Base-by-base conservation (phyloP, 2,329 filamentous ascomycete genomes). In the Simplicillium sp. region DNA sequence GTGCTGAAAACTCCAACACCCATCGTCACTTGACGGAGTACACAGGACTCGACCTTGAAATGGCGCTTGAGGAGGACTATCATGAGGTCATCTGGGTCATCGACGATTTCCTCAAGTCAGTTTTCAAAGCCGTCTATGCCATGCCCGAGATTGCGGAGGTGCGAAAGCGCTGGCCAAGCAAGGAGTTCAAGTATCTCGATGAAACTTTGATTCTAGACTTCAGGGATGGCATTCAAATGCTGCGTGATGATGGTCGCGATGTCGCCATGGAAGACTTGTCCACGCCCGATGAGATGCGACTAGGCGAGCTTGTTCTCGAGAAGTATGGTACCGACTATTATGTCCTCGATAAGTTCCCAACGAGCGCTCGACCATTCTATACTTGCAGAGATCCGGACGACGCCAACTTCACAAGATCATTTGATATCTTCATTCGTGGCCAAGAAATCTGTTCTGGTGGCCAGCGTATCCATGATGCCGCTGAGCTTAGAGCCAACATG, bases 21-120 rank as follows among this genome's bases (percentile, higher is more conserved):
- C 89, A 95, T 55, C 81, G 89, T 31, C 89, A 96, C 59, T 70
- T 96, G 70, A 95, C 89, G 0, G 89, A 96, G 59, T 96, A 94
- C 58, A 96, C 88, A 4, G 89, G 89, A 41, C 70, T 96, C 25
- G 89, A 96, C 71, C 62, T 96, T 14, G 89, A 96, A 57, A 96
- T 96, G 90, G 75, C 82, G 3, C 87, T 96, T 47, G 82, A 88
- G 38, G 79, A 85, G 51, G 82, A 94, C 59, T 95, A 96, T 58
- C 83, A 94, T 54, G 89, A 96, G 61, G 84, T 89, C 38, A 74
- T 96, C 28, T 70, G 79, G 31, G 71, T 85, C 9, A 75, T 96
- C 36, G 89, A 96, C 55, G 71, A 73, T 12, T 82, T 85, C 45
- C 80, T 96, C 59, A 94, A 94, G 67, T 68, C 73, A 42, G 87